These are phyloP conservation scores for Blastocystis sp. DNA, from an alignment of 352 stramenopile species.

Conservation along the genomic window DNA sequence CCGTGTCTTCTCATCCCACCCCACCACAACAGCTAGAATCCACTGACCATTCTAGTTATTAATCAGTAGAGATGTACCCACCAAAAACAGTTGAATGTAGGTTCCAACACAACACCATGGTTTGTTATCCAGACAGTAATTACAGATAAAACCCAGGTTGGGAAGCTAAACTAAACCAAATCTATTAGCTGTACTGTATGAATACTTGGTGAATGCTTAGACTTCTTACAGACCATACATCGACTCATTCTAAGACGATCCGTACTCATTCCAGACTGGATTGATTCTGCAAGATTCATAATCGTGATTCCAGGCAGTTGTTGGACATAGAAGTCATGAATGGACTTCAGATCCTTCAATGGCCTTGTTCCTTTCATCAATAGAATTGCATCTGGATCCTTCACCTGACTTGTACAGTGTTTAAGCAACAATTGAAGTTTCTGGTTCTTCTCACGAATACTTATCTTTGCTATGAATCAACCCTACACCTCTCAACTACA, in stretches of 20 bases:
- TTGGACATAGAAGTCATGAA: too few relatives aligned
- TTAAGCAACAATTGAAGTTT: too few relatives aligned
- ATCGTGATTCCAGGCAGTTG: too few relatives aligned
- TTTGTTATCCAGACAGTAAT: slow-evolving; percentile 36
- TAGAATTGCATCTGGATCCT: too few relatives aligned
- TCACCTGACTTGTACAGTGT: too few relatives aligned
- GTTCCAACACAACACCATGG: neutral
- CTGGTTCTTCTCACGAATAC: too few relatives aligned
- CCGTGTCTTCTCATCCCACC: neutral
- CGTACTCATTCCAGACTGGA: neutral
- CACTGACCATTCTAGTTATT: neutral
- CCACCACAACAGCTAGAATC: neutral
- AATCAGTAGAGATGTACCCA: neutral
- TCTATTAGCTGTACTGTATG: neutral
- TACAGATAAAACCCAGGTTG: slow-evolving; percentile 17
- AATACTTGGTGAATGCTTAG: neutral
- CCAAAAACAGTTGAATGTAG: slow-evolving; percentile 11
- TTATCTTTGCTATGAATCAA: too few relatives aligned
- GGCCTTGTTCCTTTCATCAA: too few relatives aligned
- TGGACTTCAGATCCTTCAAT: too few relatives aligned
- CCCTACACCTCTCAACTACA: too few relatives aligned
- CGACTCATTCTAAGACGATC: neutral
- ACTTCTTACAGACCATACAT: neutral
- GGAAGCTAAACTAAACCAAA: neutral
- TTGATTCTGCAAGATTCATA: neutral